These are phyloP conservation scores for Ustilago cynodontis DNA, from an alignment of 1,284 basidiomycete species.

Conservation along the genomic window DNA sequence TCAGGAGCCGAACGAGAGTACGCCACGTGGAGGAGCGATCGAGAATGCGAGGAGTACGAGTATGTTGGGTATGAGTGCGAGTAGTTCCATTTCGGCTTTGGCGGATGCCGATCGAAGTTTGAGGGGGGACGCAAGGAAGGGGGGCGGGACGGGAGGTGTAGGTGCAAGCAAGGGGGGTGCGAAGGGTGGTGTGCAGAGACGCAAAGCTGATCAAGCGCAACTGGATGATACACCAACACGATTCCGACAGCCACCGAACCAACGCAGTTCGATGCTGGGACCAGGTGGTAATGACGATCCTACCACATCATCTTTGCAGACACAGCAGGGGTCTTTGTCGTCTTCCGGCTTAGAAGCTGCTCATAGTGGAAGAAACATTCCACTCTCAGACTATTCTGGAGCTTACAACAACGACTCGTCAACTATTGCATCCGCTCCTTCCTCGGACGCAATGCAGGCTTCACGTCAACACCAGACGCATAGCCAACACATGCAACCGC, in stretches of 20 bases:
- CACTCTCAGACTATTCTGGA: constrained; percentile 40
- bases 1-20: constrained; percentile 31
- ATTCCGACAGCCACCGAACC: constrained; percentile 38
- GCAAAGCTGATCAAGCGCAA: constrained; percentile 50
- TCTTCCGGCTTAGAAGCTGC: constrained; percentile 42
- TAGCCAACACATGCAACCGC: constrained; percentile 34
- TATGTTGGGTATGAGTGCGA: constrained; percentile 34
- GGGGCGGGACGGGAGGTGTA: constrained; percentile 1
- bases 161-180: constrained; percentile 15
- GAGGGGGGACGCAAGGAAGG: constrained; percentile 23
- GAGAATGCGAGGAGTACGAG: constrained; percentile 23
- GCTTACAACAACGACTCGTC: constrained; percentile 39
- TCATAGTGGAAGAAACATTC: constrained; percentile 30
- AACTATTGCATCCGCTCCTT: constrained; percentile 31
- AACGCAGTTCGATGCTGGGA: constrained; percentile 38
- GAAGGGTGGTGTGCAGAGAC: constrained; percentile 25
- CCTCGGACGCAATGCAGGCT: constrained; percentile 34
- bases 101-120: constrained; percentile 38
- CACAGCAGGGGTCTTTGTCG: constrained; percentile 38
- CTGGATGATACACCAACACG: constrained; percentile 49
- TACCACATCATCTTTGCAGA: constrained; percentile 27
- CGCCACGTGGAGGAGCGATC: constrained; percentile 26
- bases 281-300: constrained; percentile 24
- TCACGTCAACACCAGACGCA: constrained; percentile 40
- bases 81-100: constrained; percentile 35